A percentile compares a stretch with the other conserved stretches of the same genome.
Conservation (phyloP, 441 rosid species). For the Adansonia gregorii region DNA sequence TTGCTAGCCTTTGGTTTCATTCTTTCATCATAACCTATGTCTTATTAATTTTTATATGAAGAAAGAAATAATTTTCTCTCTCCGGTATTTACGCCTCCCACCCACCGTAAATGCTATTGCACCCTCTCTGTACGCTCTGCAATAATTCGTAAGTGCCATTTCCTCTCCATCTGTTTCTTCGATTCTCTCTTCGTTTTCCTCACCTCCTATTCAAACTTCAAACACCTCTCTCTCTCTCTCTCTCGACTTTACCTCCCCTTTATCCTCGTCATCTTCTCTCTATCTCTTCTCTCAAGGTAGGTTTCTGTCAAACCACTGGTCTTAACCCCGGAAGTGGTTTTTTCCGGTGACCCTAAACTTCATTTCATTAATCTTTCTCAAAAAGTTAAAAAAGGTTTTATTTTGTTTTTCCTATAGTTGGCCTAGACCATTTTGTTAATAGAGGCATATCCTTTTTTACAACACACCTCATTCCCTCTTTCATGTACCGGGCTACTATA, state of each 20-base stretch:
- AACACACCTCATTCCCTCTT: neutral
- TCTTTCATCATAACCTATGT: too few species aligned
- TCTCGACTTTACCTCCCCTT: neutral
- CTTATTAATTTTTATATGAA: neutral
- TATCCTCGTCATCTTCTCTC: neutral
- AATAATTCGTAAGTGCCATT: conserved; percentile 59
- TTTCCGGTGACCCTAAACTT: conserved; percentile 17
- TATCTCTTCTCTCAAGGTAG: neutral
- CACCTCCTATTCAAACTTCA: neutral
- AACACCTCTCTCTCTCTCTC: neutral
- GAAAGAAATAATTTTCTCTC: neutral
- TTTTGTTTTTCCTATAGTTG: neutral
- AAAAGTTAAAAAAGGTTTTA: neutral
- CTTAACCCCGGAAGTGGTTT: neutral
- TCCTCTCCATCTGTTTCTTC: conserved; percentile 38
- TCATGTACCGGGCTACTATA: conserved; percentile 2
- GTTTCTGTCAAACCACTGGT: neutral
- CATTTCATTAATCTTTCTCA: neutral
- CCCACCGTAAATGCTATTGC: conserved; percentile 73
- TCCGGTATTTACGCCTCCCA: conserved; percentile 2
- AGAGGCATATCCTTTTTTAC: neutral
- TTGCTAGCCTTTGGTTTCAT: too few species aligned
- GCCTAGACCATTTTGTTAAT: neutral
- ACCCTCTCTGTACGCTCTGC: conserved; percentile 67
- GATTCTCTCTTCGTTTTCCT: conserved; percentile 26